Percentiles rank a stretch among this genome's conserved stretches.
These are phyloP conservation scores for Phytopythium vexans DNA, from an alignment of 352 stramenopile species.

Conservation along the genomic window DNA sequence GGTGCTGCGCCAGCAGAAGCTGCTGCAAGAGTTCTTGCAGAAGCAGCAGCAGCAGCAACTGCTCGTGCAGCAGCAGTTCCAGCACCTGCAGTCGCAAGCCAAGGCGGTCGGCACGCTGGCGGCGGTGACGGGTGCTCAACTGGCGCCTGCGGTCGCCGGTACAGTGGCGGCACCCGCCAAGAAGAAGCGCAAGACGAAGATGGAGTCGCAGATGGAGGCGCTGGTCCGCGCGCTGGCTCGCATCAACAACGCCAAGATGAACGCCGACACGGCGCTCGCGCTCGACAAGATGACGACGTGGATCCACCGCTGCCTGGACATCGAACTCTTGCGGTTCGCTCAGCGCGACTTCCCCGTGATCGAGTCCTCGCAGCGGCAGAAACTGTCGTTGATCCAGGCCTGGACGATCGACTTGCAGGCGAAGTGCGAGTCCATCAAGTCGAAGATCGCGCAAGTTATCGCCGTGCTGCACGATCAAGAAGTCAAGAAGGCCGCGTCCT, in stretches of 20 bases:
- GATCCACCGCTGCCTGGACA: conserved; percentile 51
- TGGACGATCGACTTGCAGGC: conserved; percentile 58
- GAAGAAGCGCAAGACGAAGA: conserved; percentile 30
- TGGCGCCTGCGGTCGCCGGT: not conserved
- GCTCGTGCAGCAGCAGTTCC: conserved; percentile 17
- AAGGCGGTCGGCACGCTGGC: conserved; percentile 2
- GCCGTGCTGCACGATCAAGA: conserved; percentile 20
- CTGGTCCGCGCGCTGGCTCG: conserved; percentile 54
- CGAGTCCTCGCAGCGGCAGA: conserved; percentile 25
- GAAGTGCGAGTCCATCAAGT: conserved; percentile 51
- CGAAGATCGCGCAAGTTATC: conserved; percentile 56
- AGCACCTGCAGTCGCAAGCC: conserved; percentile 15
- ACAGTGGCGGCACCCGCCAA: conserved; percentile 21
- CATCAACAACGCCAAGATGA: conserved; percentile 37
- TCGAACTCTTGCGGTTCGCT: conserved; percentile 46
- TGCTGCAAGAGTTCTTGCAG: conserved; percentile 29
- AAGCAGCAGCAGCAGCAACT: conserved; percentile 27
- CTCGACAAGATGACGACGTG: conserved; percentile 58
- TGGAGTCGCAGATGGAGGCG: conserved; percentile 59
- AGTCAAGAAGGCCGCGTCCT: conserved; percentile 14
- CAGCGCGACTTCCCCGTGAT: conserved; percentile 52
- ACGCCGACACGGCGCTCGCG: conserved; percentile 46
- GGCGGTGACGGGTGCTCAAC: not conserved
- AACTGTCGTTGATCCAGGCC: conserved; percentile 30
- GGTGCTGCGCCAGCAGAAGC: conserved; percentile 43